A percentile compares a stretch with the other conserved stretches of the same genome.
Evolutionary conservation across 164 flowering plant genomes (phyloP).

Genomic region (Nelumbo lutea): DNA sequence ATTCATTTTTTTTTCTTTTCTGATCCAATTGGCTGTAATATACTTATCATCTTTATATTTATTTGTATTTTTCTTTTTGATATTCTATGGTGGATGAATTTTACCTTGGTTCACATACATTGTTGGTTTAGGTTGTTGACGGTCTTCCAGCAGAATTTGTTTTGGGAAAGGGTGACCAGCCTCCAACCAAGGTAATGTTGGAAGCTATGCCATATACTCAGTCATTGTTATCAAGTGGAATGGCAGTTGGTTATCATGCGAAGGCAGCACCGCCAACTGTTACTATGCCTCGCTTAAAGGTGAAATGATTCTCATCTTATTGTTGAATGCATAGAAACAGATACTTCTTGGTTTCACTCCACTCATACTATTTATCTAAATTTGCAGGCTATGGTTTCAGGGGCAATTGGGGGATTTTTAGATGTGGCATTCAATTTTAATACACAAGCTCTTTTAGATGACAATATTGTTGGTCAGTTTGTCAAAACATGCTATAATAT

Average conservation of each 20-base stretch:
- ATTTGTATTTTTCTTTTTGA: neutral
- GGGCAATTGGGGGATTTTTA: conserved; percentile 86
- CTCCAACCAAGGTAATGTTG: conserved; percentile 47
- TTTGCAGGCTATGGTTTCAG: conserved; percentile 88
- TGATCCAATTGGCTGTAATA: neutral
- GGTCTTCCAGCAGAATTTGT: conserved; percentile 98
- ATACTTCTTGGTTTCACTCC: neutral
- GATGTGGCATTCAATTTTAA: conserved; percentile 94
- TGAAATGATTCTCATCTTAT: conserved; percentile 10
- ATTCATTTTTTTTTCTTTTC: neutral
- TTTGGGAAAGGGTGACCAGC: conserved; percentile 70
- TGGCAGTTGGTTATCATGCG: conserved; percentile 82
- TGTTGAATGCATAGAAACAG: neutral
- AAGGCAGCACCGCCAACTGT: conserved; percentile 98
- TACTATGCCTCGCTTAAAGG: conserved; percentile 99
- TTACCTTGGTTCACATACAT: conserved; percentile 17
- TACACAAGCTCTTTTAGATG: conserved; percentile 86
- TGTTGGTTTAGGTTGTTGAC: conserved; percentile 81
- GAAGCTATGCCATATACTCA: conserved; percentile 95
- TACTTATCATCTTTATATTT: neutral
- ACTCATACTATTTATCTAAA: conserved; percentile 7
- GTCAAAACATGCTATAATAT: conserved; percentile 1
- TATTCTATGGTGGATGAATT: conserved; percentile 10
- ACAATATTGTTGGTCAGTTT: conserved; percentile 81
- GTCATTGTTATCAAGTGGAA: conserved; percentile 57